phyloP scores from a whole-genome alignment of 495 filamentous ascomycete genomes.

The Aspergillus conjunctus region DNA sequence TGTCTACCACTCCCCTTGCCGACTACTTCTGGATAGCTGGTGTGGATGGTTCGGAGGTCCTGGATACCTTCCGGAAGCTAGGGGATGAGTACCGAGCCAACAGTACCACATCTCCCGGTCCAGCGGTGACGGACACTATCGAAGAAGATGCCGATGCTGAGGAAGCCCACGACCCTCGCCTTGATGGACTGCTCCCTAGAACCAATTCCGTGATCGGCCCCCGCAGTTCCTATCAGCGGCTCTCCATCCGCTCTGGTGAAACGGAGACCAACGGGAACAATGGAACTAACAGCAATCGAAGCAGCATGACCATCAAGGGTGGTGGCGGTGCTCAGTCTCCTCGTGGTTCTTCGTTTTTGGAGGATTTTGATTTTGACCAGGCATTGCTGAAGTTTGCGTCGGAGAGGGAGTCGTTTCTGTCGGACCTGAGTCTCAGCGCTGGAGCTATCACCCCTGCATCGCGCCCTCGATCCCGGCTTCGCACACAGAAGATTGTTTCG shows the following conservation, averaged over 20 bases:
- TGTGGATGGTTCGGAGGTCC: slow-evolving; percentile 67
- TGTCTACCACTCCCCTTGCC: slow-evolving; percentile 77
- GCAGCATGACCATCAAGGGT: slow-evolving; percentile 80
- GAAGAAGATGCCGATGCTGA: slow-evolving; percentile 76
- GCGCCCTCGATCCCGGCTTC: slow-evolving; percentile 70
- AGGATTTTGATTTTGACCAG: slow-evolving; percentile 87
- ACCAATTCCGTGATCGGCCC: slow-evolving; percentile 61
- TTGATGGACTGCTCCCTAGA: slow-evolving; percentile 43
- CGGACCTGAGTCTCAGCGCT: slow-evolving; percentile 87
- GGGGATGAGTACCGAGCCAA: slow-evolving; percentile 57
- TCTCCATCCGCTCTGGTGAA: slow-evolving; percentile 67
- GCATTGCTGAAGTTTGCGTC: slow-evolving; percentile 92
- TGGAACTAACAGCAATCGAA: slow-evolving; percentile 78
- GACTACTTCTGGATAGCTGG: slow-evolving; percentile 99
- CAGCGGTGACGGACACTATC: slow-evolving; percentile 73
- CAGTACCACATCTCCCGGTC: slow-evolving; percentile 47
- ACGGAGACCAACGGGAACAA: slow-evolving; percentile 47
- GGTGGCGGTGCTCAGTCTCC: slow-evolving; percentile 36
- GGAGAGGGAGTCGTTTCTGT: slow-evolving; percentile 89
- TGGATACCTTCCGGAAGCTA: slow-evolving; percentile 46
- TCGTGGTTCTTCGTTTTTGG: slow-evolving; percentile 40
- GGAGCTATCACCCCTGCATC: slow-evolving; percentile 74
- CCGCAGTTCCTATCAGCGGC: slow-evolving; percentile 66
- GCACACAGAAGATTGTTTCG: slow-evolving; percentile 76
- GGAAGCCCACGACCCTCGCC: slow-evolving; percentile 44